Conservation (phyloP, 1,284 basidiomycete genomes). For the Ceratobasidium sp. region DNA sequence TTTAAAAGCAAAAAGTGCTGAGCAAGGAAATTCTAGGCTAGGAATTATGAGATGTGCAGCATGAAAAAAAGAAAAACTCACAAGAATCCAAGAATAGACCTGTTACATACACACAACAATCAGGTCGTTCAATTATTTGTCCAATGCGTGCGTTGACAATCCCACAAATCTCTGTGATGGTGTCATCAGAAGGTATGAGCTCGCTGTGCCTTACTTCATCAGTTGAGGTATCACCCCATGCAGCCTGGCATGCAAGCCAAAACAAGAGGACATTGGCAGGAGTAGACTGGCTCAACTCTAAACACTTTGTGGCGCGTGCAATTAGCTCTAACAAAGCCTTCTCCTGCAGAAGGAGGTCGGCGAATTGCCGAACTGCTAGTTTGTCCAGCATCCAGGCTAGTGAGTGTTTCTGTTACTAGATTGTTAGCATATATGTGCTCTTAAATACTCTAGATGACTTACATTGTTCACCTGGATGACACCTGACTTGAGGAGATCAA, state of each 20-base stretch:
- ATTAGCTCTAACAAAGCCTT: slow-evolving; percentile 23
- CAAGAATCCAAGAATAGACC: slow-evolving; percentile 20
- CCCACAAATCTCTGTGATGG: neutral
- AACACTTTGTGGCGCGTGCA: slow-evolving; percentile 28
- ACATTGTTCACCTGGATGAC: neutral
- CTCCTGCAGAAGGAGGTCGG: neutral
- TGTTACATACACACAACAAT: slow-evolving; percentile 11
- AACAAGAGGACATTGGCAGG: slow-evolving; percentile 28
- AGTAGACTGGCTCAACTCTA: slow-evolving; percentile 18
- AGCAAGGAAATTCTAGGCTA: no score
- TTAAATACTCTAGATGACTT: neutral
- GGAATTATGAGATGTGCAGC: neutral
- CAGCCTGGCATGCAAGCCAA: slow-evolving; percentile 31
- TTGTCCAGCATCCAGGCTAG: slow-evolving; percentile 12
- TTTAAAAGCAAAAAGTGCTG: neutral
- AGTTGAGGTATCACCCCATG: neutral
- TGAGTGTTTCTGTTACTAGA: neutral
- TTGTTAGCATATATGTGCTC: neutral
- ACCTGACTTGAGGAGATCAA: neutral
- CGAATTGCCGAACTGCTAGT: neutral
- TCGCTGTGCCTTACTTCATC: neutral
- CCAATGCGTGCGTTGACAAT: slow-evolving; percentile 23
- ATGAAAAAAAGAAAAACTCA: neutral
- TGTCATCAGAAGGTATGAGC: neutral
- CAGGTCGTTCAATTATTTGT: slow-evolving; percentile 33